These are phyloP conservation scores for Candida sanyaensis DNA, from an alignment of 1,139 yeast species.

Conservation along the genomic window DNA sequence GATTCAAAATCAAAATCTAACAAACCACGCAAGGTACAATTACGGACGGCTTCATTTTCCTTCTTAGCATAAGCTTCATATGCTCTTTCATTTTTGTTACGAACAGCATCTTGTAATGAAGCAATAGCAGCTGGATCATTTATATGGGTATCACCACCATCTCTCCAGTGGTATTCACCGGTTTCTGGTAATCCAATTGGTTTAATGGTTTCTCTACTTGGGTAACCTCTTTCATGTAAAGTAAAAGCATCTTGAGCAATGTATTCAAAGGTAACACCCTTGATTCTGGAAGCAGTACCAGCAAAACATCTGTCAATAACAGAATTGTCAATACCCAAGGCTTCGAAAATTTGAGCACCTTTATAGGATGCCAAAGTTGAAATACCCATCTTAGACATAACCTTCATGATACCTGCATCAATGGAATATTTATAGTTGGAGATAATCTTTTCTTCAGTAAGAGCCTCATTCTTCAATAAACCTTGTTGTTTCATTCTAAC, in stretches of 20 bases:
- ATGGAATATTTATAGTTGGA: constrained; percentile 79
- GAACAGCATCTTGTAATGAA: constrained; percentile 92
- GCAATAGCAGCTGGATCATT: constrained; percentile 96
- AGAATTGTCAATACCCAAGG: constrained; percentile 91
- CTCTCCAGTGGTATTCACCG: constrained; percentile 99
- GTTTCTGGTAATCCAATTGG: constrained; percentile 85
- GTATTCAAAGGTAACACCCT: constrained; percentile 93
- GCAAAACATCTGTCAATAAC: constrained; percentile 95
- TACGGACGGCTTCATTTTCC: constrained; percentile 88
- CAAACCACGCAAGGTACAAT: constrained; percentile 92
- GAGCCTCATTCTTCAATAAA: constrained; percentile 58
- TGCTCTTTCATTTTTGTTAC: constrained; percentile 92
- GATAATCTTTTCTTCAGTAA: constrained; percentile 61
- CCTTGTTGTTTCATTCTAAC: constrained; percentile 83
- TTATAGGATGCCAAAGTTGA: constrained; percentile 96
- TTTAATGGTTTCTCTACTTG: constrained; percentile 68
- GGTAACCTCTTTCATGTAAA: constrained; percentile 90
- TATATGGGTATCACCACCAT: constrained; percentile 95
- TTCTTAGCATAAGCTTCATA: constrained; percentile 87
- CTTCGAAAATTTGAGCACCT: constrained; percentile 98
- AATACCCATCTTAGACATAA: constrained; percentile 99
- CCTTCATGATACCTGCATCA: constrained; percentile 91
- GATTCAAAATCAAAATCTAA: constrained; percentile 82
- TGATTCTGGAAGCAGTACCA: constrained; percentile 96
- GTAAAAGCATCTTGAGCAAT: constrained; percentile 96